Evolutionary conservation across 129 eudicot genomes (phyloP).

Genomic region (carrot (Daucus carota)): DH1_v3.0 NC_030382.2:53220001-53220500

Average conservation of each 20-base stretch:
- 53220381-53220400: constrained; percentile 72
- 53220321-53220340: background rate
- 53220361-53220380: constrained; percentile 78
- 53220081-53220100: no score
- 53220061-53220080: background rate
- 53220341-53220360: constrained; percentile 32
- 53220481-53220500: background rate
- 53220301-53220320: background rate
- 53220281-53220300: background rate
- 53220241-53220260: background rate
- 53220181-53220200: background rate
- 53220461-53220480: background rate
- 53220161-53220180: background rate
- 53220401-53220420: constrained; percentile 88
- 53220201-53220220: background rate
- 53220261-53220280: background rate
- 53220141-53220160: background rate
- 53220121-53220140: background rate
- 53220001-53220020: background rate
- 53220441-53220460: background rate
- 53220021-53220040: background rate
- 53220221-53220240: background rate
- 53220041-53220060: background rate
- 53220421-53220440: constrained; percentile 62
- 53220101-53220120: background rate